A percentile compares a stretch with the other conserved stretches of the same genome.
phyloP scores from a whole-genome alignment of 2,329 filamentous ascomycete species.

The Cladophialophora chaetospira region DNA sequence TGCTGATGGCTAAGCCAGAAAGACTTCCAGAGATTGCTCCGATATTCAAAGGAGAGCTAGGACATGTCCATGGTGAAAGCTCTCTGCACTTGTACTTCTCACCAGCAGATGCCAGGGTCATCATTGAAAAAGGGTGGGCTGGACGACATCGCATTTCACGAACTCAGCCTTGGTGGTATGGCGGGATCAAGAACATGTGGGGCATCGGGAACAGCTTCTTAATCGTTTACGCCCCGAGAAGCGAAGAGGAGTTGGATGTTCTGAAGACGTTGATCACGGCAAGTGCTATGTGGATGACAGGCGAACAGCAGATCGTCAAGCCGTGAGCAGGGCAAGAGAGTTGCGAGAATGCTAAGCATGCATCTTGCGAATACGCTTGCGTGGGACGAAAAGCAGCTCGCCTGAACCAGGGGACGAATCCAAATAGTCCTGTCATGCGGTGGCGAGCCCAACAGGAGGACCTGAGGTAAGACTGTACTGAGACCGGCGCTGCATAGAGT shows the following conservation, averaged over 20 bases:
- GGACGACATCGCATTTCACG: constrained; percentile 61
- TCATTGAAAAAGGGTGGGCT: constrained; percentile 77
- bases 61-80: constrained; percentile 76
- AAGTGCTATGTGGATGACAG: constrained; percentile 28
- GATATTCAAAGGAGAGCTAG: constrained; percentile 69
- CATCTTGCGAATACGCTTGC: neutral
- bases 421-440: neutral
- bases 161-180: constrained; percentile 68
- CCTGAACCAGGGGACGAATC: neutral
- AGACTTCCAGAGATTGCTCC: constrained; percentile 56
- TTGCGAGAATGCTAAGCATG: neutral
- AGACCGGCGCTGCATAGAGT: neutral
- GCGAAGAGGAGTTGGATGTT: constrained; percentile 66
- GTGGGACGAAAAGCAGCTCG: neutral
- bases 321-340: constrained; percentile 1
- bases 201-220: constrained; percentile 41
- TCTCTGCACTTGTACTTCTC: constrained; percentile 80
- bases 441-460: neutral
- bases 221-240: constrained; percentile 78
- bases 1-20: constrained; percentile 14
- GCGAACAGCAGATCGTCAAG: constrained; percentile 15
- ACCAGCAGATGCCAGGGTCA: constrained; percentile 71
- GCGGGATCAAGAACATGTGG: constrained; percentile 25
- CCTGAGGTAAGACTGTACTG: neutral
- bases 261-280: constrained; percentile 43